Evolutionary conservation across 2,329 filamentous ascomycete genomes (phyloP), one percentile per base, ranked within the genome.

Genomic region (Stagonosporopsis rhizophila): DNA sequence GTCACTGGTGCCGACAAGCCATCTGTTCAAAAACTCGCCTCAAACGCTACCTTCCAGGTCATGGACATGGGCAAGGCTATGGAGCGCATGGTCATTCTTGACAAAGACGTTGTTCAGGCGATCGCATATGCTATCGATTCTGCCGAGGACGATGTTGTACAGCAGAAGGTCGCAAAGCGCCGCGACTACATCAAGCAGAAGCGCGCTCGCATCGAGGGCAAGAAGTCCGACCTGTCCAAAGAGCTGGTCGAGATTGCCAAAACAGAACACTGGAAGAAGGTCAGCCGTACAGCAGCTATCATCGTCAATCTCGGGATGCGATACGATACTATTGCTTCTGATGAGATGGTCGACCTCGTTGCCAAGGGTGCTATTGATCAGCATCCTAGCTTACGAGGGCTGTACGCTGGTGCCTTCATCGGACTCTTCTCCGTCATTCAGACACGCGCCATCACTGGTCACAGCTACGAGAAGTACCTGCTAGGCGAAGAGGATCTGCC

Each of bases 231-330:
- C 3, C 79, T 99, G 23, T 91, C 93, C 0, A 80, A 91, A 51
- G 92, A 98, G 72, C 82, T 99, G 28, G 89, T 93, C 4, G 85
- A 89, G 56, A 80, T 89, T 57, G 90, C 92, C 1, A 88, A 87
- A 67, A 85, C 85, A 3, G 91, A 92, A 0, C 96, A 99, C 72
- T 99, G 95, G 95, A 98, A 96, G 80, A 93, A 96, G 66, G 94
- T 94, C 6, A 92, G 88, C 46, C 85, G 94, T 25, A 96, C 93
- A 53, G 90, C 91, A 9, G 90, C 96, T 32, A 95, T 99, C 72
- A 91, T 96, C 4, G 87, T 94, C 53, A 96, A 95, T 58, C 83
- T 97, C 60, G 94, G 92, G 54, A 85, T 97, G 60, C 88, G 95
- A n/a, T 96, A 98, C 67, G 89, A 97, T 63, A 89, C 87, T 17